Base-by-base conservation (phyloP, 768 basidiomycete genomes). In the Gloeophyllum trabeum region DNA sequence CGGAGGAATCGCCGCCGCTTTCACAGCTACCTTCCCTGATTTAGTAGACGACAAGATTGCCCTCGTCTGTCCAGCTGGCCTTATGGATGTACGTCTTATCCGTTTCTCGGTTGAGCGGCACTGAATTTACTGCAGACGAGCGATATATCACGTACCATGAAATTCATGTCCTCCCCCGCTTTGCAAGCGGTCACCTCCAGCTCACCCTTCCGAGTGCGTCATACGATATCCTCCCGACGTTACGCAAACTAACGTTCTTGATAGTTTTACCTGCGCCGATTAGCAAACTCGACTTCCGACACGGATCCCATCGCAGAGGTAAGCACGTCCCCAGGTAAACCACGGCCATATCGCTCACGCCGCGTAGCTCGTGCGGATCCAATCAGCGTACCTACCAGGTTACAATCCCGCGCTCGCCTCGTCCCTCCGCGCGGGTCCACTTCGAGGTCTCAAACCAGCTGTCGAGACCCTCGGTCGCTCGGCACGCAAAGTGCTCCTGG, bases 351-450 rank as follows among this genome's bases (percentile, higher is more conserved):
- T 19, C 36, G 13, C 36, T 21, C 10, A 37, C 43, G 19, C 26
- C 41, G 2, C n/a, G n/a, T 37, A 37, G 76, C 78, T 87, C 43
- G 76, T 86, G 1, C 72, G 82, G n/a, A 62, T 84, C 10, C 84
- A 87, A 59, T 81, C 81, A 0, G 84, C 84, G 1, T 78, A 84
- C 52, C 67, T 87, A 4, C 73, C 79, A 1, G 75, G 84, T 3
- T 87, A 76, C 55, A 84, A 87, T 48, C 70, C 74, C 18, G 84
- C 84, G 0, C 61, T 87, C n/a, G 83, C 83, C 0, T 85, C 82
- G 4, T 82, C 77, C 3, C 62, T 87, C 20, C 71, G 83, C 24
- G 73, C 81, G 28, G 83, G 83, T 1, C 83, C 84, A 12, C 63
- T 86, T 22, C 75, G 82, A 28, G 80, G 81, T 4, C 71, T 78